Evolutionary conservation across 2,329 filamentous ascomycete genomes (phyloP).

Genomic region (Ascochyta koolunga): DNA sequence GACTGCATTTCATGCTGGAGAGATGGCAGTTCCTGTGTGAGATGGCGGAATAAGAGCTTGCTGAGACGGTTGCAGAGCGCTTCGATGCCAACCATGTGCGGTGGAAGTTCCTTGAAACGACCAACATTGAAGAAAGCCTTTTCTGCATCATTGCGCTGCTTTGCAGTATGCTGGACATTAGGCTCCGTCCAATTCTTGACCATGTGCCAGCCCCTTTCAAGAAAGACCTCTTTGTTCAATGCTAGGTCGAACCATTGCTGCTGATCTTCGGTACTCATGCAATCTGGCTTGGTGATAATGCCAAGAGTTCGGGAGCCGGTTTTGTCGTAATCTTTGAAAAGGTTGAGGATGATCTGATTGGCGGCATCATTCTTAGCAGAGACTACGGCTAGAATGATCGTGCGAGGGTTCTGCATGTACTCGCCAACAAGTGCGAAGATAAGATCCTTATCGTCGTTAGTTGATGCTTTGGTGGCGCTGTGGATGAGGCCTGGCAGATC

Average conservation of each 20-base stretch:
- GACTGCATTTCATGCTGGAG: conserved; percentile 40
- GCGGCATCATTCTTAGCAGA: conserved; percentile 49
- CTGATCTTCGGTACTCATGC: conserved; percentile 35
- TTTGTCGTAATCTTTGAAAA: conserved; percentile 39
- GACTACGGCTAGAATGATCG: conserved; percentile 38
- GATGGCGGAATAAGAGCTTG: conserved; percentile 52
- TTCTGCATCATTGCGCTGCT: conserved; percentile 50
- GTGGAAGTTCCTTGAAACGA: conserved; percentile 34
- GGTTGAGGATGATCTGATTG: conserved; percentile 14
- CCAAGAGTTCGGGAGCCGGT: conserved; percentile 48
- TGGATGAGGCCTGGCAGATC: conserved; percentile 53
- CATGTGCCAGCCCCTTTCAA: conserved; percentile 61
- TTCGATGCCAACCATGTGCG: conserved; percentile 54
- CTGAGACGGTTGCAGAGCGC: conserved; percentile 58
- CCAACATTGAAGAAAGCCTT: conserved; percentile 40
- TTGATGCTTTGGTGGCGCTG: conserved; percentile 1
- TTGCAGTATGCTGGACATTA: conserved; percentile 44
- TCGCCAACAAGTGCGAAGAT: conserved; percentile 19
- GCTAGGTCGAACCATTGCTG: conserved; percentile 46
- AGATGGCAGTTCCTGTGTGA: conserved; percentile 45
- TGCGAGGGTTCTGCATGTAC: conserved; percentile 27
- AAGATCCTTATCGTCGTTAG: conserved; percentile 17
- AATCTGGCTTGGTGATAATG: conserved; percentile 46
- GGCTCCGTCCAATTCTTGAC: conserved; percentile 55
- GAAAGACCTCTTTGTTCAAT: conserved; percentile 44